These are phyloP conservation scores for Cryptosporidium baileyi DNA, from an alignment of 169 alveolate genomes.

Conservation along the genomic window DNA sequence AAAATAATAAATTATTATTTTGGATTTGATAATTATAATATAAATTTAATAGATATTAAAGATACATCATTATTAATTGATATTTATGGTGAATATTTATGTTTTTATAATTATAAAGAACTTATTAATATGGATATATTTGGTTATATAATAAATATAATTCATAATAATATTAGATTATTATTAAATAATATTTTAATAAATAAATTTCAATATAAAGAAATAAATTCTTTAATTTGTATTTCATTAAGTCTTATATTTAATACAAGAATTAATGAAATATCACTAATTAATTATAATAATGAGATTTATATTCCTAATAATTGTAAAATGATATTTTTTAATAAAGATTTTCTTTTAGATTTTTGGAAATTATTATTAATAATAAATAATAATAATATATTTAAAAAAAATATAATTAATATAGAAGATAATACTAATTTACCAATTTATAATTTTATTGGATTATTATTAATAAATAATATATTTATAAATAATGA, in stretches of 20 bases:
- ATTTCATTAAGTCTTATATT: constrained; percentile 24
- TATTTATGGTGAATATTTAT: constrained; percentile 30
- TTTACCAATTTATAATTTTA: neutral
- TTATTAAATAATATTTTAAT: neutral
- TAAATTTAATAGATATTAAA: neutral
- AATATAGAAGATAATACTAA: neutral
- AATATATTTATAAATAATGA: neutral
- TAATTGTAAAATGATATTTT: neutral
- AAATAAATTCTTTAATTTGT: neutral
- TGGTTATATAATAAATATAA: neutral
- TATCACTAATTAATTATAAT: neutral
- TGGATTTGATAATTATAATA: constrained; percentile 1
- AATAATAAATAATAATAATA: neutral
- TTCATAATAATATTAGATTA: neutral
- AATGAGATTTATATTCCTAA: neutral
- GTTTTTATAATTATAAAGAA: constrained; percentile 7
- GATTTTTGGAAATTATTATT: neutral
- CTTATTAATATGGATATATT: neutral
- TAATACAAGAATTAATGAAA: constrained; percentile 38
- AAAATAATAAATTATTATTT: neutral
- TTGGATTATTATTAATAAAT: neutral
- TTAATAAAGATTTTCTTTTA: neutral
- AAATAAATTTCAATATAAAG: neutral
- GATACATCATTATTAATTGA: neutral
- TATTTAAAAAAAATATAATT: neutral